Conservation (phyloP, 192 early-diverging fungal species). For the Entrophospora sp. region DNA sequence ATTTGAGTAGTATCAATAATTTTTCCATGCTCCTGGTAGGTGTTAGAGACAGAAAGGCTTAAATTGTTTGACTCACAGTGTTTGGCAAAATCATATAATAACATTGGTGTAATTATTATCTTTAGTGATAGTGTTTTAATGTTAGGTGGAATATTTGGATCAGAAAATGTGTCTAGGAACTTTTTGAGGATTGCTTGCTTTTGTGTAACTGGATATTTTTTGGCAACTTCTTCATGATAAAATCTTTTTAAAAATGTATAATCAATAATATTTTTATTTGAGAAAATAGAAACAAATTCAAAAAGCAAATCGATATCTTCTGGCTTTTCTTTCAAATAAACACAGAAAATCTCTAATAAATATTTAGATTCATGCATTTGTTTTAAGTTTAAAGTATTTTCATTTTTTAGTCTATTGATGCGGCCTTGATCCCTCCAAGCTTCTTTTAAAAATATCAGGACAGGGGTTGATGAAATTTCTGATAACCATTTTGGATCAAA, state of each 20-base stretch:
- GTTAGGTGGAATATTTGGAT: slow-evolving; percentile 42
- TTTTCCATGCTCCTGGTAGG: slow-evolving; percentile 35
- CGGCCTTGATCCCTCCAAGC: slow-evolving; percentile 38
- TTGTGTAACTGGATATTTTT: slow-evolving; percentile 40
- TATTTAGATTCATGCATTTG: slow-evolving; percentile 46
- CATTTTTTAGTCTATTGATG: slow-evolving; percentile 37
- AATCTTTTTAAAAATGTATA: slow-evolving; percentile 55
- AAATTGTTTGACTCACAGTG: too few relatives aligned
- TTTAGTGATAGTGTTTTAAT: slow-evolving; percentile 67
- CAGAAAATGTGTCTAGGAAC: slow-evolving; percentile 69
- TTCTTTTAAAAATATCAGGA: slow-evolving; percentile 45
- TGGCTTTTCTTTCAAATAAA: slow-evolving; percentile 49
- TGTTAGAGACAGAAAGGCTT: too few relatives aligned
- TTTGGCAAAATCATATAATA: slow-evolving; percentile 56
- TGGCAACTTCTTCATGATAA: slow-evolving; percentile 57
- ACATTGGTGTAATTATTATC: slow-evolving; percentile 80
- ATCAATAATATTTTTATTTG: slow-evolving; percentile 59
- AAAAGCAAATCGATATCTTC: slow-evolving; percentile 64
- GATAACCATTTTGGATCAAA: slow-evolving; percentile 47
- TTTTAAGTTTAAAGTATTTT: slow-evolving; percentile 32
- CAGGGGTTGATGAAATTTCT: slow-evolving; percentile 8
- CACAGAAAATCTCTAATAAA: slow-evolving; percentile 66
- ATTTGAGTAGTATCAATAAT: slow-evolving; percentile 57
- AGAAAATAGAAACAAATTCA: slow-evolving; percentile 63
- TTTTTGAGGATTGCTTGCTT: slow-evolving; percentile 65